These are phyloP conservation scores for Aureobasidium sp. DNA, from an alignment of 2,329 filamentous ascomycete species.

Conservation along the genomic window DNA sequence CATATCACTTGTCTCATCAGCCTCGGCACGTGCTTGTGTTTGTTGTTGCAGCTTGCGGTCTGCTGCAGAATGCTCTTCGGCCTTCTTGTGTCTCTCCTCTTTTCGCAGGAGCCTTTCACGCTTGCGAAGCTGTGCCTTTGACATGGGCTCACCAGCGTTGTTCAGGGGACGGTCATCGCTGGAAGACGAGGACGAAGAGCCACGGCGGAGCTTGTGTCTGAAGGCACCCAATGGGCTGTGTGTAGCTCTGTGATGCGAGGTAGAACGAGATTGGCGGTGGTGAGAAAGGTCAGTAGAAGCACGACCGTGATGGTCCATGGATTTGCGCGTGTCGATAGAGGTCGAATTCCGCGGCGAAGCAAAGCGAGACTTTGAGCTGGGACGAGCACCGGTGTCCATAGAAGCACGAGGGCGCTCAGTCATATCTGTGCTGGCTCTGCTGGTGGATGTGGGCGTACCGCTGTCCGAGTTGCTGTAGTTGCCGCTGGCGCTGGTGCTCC, in stretches of 20 bases:
- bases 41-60: slow-evolving; percentile 42
- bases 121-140: slow-evolving; percentile 44
- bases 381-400: neutral
- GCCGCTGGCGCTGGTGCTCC: slow-evolving; percentile 11
- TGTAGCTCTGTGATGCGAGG: slow-evolving; percentile 21
- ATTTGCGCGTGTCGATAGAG: neutral
- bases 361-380: neutral
- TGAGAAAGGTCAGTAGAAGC: neutral
- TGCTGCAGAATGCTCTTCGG: slow-evolving; percentile 37
- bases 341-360: slow-evolving; percentile 7
- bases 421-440: slow-evolving; percentile 6
- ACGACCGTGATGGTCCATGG: neutral
- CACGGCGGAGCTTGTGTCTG: slow-evolving; percentile 24
- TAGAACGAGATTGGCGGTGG: neutral
- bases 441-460: slow-evolving; percentile 11
- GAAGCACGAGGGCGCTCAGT: slow-evolving; percentile 1
- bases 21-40: slow-evolving; percentile 41
- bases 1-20: slow-evolving; percentile 53
- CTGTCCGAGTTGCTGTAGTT: slow-evolving; percentile 5
- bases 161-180: slow-evolving; percentile 38
- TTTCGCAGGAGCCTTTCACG: slow-evolving; percentile 38
- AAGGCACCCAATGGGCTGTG: slow-evolving; percentile 29
- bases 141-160: slow-evolving; percentile 43
- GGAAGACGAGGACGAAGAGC: slow-evolving; percentile 28
- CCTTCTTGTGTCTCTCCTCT: slow-evolving; percentile 39